phyloP scores from a whole-genome alignment of 805 yeast species.

The Kodamaea hsintzibuensis region DNA sequence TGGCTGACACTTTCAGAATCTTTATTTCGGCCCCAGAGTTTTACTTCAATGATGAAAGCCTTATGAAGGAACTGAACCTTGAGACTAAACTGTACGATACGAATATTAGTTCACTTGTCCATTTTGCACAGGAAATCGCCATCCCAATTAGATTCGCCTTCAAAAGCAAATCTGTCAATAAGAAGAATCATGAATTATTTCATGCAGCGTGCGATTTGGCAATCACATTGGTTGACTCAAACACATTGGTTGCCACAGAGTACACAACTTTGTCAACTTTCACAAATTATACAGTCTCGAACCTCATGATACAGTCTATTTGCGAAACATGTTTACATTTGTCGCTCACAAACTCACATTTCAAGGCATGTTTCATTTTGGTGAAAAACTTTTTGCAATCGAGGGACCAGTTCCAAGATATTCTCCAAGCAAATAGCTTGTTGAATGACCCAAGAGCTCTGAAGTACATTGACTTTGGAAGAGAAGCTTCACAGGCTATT shows the following conservation, averaged over 20 bases:
- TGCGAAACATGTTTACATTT: conserved; percentile 37
- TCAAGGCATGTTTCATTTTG: conserved; percentile 37
- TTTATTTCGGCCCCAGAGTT: conserved; percentile 35
- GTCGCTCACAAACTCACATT: conserved; percentile 35
- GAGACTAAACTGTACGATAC: conserved; percentile 14
- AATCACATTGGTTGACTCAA: conserved; percentile 27
- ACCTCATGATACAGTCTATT: conserved; percentile 31
- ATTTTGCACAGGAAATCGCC: conserved; percentile 27
- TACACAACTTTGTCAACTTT: conserved; percentile 25
- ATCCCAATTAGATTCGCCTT: conserved; percentile 29
- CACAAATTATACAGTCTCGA: conserved; percentile 30
- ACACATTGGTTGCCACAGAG: conserved; percentile 15
- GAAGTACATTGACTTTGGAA: conserved; percentile 17
- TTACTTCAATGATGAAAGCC: conserved; percentile 29
- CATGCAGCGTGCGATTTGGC: conserved; percentile 37
- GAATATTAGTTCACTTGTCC: conserved; percentile 10
- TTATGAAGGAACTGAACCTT: conserved; percentile 22
- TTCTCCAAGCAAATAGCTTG: conserved; percentile 8
- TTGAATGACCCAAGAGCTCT: conserved; percentile 10
- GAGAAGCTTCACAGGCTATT: conserved; percentile 25
- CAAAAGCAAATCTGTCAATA: conserved; percentile 13
- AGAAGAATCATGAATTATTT: conserved; percentile 24
- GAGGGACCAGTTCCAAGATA: conserved; percentile 20
- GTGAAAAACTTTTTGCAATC: conserved; percentile 33
- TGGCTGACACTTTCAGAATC: conserved; percentile 33